Evolutionary conservation across 2,329 filamentous ascomycete genomes (phyloP), one percentile per base, ranked within the genome.

Genomic region (Conoideocrella luteorostrata): DNA sequence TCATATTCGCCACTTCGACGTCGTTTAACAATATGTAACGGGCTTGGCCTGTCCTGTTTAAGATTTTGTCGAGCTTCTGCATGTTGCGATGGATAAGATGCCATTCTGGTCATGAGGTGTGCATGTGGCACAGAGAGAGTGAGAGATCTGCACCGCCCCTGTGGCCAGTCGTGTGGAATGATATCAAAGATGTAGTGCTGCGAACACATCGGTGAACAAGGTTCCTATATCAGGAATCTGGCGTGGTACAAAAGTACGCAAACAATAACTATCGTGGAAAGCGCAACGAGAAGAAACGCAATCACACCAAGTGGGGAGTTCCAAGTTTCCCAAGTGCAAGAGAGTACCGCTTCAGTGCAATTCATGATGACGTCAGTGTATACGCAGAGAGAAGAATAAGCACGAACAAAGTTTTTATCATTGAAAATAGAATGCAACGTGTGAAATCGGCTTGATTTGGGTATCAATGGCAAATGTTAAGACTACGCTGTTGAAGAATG

Each of bases 1-100:
- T 29, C 13, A 15, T n/a, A 12, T 12, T 26, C 26, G 15, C 11
- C 43, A 23, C 42, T 30, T 21, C 46, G 43, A 7, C 38, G 35
- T 26, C 61, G 60, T 54, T 76, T 79, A 53, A 69, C 56, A 53
- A 79, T 73, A 32, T 71, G 68, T 26, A 78, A 56, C 10, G 77
- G 76, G 24, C 64, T 64, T 15, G 73, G 69, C 44, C 56, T 54
- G 52, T 59, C 61, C 18, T 21, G 39, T 24, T 40, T 18, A 21
- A 20, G 23, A 22, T 33, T 24, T 13, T 32, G 42, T 28, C 22
- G 6, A 7, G 10, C 39, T 11, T 30, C 21, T 3, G 24, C 18
- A 22, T 29, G 15, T 20, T 23, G 39, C 20, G 30, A 20, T 15
- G 37, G 41, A 39, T 49, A 11, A 57, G 61, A 51, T 57, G 59